These are phyloP conservation scores for Phycomyces blakesleeanus DNA, from an alignment of 192 early-diverging fungal species.

Conservation along the genomic window DNA sequence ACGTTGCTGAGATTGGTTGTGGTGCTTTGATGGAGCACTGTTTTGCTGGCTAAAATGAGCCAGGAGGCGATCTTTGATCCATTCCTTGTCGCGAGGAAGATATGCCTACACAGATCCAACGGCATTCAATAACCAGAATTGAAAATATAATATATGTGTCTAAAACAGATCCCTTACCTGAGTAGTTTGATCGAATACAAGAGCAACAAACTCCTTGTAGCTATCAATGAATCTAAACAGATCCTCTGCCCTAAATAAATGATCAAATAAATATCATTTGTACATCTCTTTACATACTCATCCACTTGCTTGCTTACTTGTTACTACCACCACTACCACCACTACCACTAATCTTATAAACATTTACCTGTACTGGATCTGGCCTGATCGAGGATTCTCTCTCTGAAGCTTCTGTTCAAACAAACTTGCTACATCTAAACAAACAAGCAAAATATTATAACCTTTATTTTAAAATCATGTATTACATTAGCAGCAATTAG, in stretches of 20 bases:
- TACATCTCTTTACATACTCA: no score
- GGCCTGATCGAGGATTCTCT: constrained; percentile 18
- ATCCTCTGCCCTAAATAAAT: constrained; percentile 26
- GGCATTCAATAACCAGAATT: no score
- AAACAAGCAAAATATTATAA: not conserved
- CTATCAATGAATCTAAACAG: constrained; percentile 26
- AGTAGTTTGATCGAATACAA: constrained; percentile 16
- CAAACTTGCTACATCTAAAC: constrained; percentile 19
- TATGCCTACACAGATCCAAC: constrained; percentile 11
- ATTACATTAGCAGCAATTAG: no score
- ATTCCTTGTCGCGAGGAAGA: constrained; percentile 27
- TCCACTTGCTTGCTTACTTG: no score
- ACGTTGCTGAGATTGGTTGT: not conserved
- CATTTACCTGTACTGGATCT: constrained; percentile 27
- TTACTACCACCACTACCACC: no score
- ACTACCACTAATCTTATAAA: no score
- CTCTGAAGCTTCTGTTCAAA: constrained; percentile 21
- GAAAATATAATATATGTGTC: no score
- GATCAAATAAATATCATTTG: no score
- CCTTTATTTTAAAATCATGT: no score
- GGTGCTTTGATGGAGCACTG: not conserved
- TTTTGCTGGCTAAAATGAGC: constrained; percentile 20
- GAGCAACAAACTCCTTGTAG: constrained; percentile 31
- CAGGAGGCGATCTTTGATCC: constrained; percentile 24
- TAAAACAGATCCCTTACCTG: constrained; percentile 10